Percentiles rank a stretch among this genome's conserved stretches.
phyloP scores from a whole-genome alignment of 768 basidiomycete species.

The Termitomyces sp. region DNA sequence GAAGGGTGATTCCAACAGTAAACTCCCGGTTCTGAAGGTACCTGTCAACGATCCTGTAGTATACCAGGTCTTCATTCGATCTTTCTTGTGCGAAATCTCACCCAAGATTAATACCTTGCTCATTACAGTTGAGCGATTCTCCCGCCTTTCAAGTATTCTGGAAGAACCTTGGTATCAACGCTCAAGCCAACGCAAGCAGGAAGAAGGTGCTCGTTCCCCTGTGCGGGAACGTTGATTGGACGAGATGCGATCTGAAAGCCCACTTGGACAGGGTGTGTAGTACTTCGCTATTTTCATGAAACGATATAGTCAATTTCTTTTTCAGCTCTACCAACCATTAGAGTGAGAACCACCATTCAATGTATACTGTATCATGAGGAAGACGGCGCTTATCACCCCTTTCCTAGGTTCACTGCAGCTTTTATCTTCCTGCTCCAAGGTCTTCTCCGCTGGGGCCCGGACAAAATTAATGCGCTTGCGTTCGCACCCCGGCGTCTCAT shows the following conservation, averaged over 20 bases:
- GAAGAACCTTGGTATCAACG: not conserved
- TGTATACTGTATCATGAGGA: not conserved
- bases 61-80: not conserved
- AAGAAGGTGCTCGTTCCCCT: not conserved
- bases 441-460: conserved; percentile 1
- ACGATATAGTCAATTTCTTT: not conserved
- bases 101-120: no score
- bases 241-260: not conserved
- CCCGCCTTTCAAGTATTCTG: not conserved
- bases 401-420: not conserved
- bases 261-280: not conserved
- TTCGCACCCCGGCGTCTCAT: not conserved
- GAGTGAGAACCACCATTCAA: not conserved
- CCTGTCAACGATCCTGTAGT: not conserved
- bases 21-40: not conserved
- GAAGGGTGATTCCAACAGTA: not conserved
- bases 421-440: not conserved
- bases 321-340: not conserved
- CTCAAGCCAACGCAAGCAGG: not conserved
- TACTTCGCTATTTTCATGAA: not conserved
- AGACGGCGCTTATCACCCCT: not conserved
- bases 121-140: not conserved
- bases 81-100: accelerated
- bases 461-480: not conserved
- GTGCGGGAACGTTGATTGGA: not conserved